Percentiles rank a stretch among this genome's conserved stretches.
Evolutionary conservation across 306 rosid genomes (phyloP).

Genomic region (Dalbergia oliveri): DNA sequence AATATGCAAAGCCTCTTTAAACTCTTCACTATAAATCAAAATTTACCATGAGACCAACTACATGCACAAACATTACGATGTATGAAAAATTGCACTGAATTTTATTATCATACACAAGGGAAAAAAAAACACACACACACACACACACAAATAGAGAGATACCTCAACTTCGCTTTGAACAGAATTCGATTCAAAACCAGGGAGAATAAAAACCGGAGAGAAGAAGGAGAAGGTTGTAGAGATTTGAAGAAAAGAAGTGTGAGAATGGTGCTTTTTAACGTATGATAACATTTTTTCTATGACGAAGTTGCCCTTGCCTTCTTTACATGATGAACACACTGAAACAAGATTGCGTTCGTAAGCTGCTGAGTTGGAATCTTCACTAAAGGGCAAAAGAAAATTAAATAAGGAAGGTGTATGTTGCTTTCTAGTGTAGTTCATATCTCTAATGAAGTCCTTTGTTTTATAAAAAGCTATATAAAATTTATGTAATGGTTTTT

Average conservation of each 20-base stretch:
- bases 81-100: not conserved
- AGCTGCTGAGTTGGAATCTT: not conserved
- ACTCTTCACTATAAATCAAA: not conserved
- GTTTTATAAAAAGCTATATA: too few relatives aligned
- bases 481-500: too few relatives aligned
- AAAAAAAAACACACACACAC: too few relatives aligned
- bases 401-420: not conserved
- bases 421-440: not conserved
- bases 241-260: not conserved
- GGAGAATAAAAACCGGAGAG: not conserved
- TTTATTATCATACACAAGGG: not conserved
- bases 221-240: not conserved
- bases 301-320: not conserved
- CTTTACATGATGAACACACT: not conserved
- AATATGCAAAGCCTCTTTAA: not conserved
- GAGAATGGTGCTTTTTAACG: not conserved
- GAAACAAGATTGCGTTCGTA: not conserved
- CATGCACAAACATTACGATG: not conserved
- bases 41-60: not conserved
- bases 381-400: not conserved
- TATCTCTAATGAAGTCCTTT: not conserved
- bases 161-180: not conserved
- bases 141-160: not conserved
- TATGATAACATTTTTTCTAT: not conserved
- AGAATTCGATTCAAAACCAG: not conserved